Evolutionary conservation across 768 basidiomycete genomes (phyloP).

Genomic region (Amanita subjunquillea): DNA sequence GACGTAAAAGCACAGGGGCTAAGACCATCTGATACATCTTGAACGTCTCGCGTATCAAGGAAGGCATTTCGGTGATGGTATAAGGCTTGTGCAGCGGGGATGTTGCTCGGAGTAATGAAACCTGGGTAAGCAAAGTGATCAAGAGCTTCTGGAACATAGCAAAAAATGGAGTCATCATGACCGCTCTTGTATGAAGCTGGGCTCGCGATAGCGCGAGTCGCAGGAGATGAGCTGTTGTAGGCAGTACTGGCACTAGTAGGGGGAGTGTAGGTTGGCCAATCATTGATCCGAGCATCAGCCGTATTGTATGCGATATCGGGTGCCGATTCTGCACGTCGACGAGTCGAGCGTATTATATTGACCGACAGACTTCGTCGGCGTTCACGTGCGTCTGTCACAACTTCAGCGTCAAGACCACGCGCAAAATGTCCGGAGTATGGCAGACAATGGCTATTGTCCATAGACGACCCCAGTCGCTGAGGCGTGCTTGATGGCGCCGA

Average conservation of each 20-base stretch:
- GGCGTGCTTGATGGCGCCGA: not conserved
- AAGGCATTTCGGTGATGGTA: conserved; percentile 1
- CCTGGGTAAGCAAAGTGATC: conserved; percentile 43
- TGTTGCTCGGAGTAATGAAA: conserved; percentile 19
- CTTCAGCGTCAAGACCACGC: conserved; percentile 4
- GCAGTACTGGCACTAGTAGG: conserved; percentile 36
- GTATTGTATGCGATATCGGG: conserved; percentile 40
- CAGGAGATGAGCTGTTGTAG: conserved; percentile 31
- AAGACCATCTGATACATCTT: conserved; percentile 11
- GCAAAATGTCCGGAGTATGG: not conserved
- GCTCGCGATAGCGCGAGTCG: conserved; percentile 25
- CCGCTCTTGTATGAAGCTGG: conserved; percentile 15
- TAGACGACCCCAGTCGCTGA: too few species aligned
- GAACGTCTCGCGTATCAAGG: conserved; percentile 1
- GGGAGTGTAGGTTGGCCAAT: conserved; percentile 56
- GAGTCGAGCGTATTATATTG: conserved; percentile 21
- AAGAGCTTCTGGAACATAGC: conserved; percentile 29
- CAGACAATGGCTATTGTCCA: not conserved
- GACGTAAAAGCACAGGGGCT: conserved; percentile 15
- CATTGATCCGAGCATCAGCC: conserved; percentile 35
- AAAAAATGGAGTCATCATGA: conserved; percentile 29
- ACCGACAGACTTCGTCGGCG: conserved; percentile 41
- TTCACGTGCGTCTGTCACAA: conserved; percentile 17
- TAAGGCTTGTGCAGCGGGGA: conserved; percentile 17
- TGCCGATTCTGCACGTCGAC: conserved; percentile 37